These are phyloP conservation scores for Clonostachys rhizophaga DNA, from an alignment of 2,329 filamentous ascomycete genomes.

Conservation along the genomic window DNA sequence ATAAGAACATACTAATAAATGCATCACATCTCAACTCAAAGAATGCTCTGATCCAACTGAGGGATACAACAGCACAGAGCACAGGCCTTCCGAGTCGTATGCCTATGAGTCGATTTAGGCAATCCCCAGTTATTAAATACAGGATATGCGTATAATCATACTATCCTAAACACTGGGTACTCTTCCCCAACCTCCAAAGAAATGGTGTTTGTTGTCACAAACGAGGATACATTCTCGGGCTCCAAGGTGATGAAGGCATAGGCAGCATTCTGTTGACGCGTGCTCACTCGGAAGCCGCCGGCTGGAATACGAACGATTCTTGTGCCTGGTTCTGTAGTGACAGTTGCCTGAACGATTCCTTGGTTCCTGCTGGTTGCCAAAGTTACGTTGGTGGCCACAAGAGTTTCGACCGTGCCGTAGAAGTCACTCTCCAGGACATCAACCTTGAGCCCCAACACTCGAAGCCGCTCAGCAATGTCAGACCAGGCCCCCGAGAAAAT, in stretches of 20 bases:
- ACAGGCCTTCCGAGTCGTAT: too few species aligned
- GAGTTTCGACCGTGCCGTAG: conserved; percentile 3
- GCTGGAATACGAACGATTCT: conserved; percentile 3
- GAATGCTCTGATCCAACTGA: too few species aligned
- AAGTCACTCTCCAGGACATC: conserved; percentile 3
- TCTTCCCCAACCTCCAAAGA: conserved; percentile 3
- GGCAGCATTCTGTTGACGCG: conserved; percentile 4
- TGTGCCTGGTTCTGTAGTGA: conserved; percentile 1
- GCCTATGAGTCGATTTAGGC: too few species aligned
- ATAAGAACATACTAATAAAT: too few species aligned
- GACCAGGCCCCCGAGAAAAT: conserved; percentile 5
- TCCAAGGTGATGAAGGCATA: conserved; percentile 4
- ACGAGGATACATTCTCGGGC: conserved; percentile 5
- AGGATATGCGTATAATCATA: too few species aligned
- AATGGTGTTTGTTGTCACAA: conserved; percentile 2
- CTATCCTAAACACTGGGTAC: conserved; percentile 4
- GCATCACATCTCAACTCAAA: too few species aligned
- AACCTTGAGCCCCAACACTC: conserved; percentile 4
- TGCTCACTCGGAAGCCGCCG: conserved; percentile 3
- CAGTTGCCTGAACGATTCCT: conserved; percentile 1
- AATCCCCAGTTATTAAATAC: too few species aligned
- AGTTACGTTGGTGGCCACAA: conserved; percentile 1
- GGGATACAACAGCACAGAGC: too few species aligned
- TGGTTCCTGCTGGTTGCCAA: conserved; percentile 1
- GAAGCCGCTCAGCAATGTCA: conserved; percentile 4